Evolutionary conservation across 257 asterid genomes (phyloP).

Genomic region (Fraxinus americana): DNA sequence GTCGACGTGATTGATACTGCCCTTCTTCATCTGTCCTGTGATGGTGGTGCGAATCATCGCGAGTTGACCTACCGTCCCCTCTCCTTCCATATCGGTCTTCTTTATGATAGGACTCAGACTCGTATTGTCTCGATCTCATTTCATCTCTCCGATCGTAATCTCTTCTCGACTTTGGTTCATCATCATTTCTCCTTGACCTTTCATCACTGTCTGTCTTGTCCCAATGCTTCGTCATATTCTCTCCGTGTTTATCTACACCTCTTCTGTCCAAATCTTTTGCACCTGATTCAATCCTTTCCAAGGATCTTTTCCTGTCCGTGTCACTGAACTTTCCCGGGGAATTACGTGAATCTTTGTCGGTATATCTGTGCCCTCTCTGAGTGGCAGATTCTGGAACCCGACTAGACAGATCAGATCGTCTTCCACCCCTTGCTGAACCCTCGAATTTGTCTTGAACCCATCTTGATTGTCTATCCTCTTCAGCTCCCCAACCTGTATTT

Average conservation of each 20-base stretch:
- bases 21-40: conserved; percentile 25
- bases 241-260: conserved; percentile 31
- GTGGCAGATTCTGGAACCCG: conserved; percentile 31
- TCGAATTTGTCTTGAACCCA: conserved; percentile 59
- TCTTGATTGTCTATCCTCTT: conserved; percentile 63
- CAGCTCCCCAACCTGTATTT: conserved; percentile 95
- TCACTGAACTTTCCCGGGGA: conserved; percentile 31
- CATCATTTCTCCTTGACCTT: conserved; percentile 41
- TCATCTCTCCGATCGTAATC: conserved; percentile 50
- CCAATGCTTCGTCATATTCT: conserved; percentile 25
- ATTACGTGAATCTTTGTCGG: conserved; percentile 32
- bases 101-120: conserved; percentile 38
- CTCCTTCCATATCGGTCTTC: conserved; percentile 47
- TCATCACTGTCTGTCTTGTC: conserved; percentile 35
- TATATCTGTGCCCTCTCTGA: conserved; percentile 29
- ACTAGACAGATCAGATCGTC: conserved; percentile 33
- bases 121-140: conserved; percentile 44
- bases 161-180: conserved; percentile 32
- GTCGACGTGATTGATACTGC: background rate
- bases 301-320: conserved; percentile 20
- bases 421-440: conserved; percentile 42
- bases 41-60: conserved; percentile 29
- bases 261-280: conserved; percentile 36
- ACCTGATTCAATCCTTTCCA: conserved; percentile 22
- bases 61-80: conserved; percentile 36